Percentiles rank a stretch among this genome's conserved stretches.
phyloP scores from a whole-genome alignment of 2,329 filamentous ascomycete genomes.

The Xylaria hypoxylon region DNA sequence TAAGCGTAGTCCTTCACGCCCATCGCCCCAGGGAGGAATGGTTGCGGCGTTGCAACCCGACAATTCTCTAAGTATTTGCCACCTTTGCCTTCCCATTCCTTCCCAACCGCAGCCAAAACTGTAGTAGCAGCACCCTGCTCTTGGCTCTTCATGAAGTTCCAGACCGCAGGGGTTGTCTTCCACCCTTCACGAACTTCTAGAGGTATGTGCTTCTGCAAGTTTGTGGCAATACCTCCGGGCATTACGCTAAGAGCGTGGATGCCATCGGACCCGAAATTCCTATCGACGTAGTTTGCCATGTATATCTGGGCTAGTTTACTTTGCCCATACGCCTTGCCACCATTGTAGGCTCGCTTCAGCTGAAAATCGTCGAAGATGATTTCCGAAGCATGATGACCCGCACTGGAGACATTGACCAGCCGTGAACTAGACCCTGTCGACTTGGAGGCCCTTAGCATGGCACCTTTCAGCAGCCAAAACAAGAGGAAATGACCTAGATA shows the following conservation, averaged over 20 bases:
- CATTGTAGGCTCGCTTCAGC: constrained; percentile 11
- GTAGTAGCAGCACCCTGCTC: constrained; percentile 58
- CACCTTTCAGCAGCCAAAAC: constrained; percentile 16
- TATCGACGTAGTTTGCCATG: constrained; percentile 61
- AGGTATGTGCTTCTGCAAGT: constrained; percentile 3
- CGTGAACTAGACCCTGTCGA: constrained; percentile 1
- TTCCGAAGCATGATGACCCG: constrained; percentile 4
- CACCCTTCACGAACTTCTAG: not conserved
- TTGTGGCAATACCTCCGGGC: constrained; percentile 14
- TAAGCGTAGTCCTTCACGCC: constrained; percentile 14
- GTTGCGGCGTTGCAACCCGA: not conserved
- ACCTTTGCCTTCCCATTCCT: constrained; percentile 45
- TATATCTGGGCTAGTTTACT: constrained; percentile 60
- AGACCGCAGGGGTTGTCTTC: not conserved
- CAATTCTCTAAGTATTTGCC: constrained; percentile 25
- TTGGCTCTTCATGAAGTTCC: constrained; percentile 32
- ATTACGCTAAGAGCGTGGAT: constrained; percentile 53
- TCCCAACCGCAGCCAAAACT: constrained; percentile 52
- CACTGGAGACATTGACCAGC: constrained; percentile 19
- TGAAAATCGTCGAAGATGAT: constrained; percentile 24
- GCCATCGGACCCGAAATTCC: constrained; percentile 54
- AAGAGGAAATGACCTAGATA: constrained; percentile 25
- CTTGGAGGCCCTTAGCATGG: not conserved
- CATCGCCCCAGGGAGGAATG: not conserved
- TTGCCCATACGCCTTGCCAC: constrained; percentile 50